Base-by-base conservation (phyloP, 768 basidiomycete genomes). In the Candolleomyces efflorescens region DNA sequence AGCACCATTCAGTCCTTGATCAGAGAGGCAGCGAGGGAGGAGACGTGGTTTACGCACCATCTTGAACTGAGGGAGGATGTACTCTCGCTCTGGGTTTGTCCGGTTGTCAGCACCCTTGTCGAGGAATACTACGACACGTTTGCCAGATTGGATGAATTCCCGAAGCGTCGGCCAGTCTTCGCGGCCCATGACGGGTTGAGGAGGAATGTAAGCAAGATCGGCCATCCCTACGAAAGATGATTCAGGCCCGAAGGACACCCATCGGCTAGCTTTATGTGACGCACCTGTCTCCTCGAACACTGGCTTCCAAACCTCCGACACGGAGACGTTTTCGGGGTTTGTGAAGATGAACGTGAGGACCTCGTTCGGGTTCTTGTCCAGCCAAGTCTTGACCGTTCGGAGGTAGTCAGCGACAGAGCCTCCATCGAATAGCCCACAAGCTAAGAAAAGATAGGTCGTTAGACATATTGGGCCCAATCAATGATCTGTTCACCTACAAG, bases 131-230 rank as follows among this genome's bases (percentile, higher is more conserved):
- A 88, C 78, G 9, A 89, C 75, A 4, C 81, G 77, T 64, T 78
- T 83, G 7, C 80, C 82, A 9, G 68, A 71, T 59, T 81, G 76
- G 62, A 87, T 82, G 75, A 88, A 73, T 18, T 78, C 69, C 0
- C 82, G 80, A 1, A 88, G 71, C 0, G 84, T 85, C 0, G 86
- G 86, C 85, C 86, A 89, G 59, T 81, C 75, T 13, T 70, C 66
- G 43, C 72, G 70, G 10, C 72, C 68, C 63, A 81, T 70, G 1
- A 78, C 70, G 1, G 76, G 64, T 3, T 71, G 65, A 0, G 81
- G 74, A 1, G 85, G 86, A 9, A 81, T 71, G 60, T 81, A 87
- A 0, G 78, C 73, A n/a, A 75, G 60, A 2, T 72, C 63, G 4
- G 73, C 69, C 22, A 78, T 69, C 1, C 73, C 78, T 77, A 46